A percentile compares a stretch with the other conserved stretches of the same genome.
Evolutionary conservation across 208 protist species (phyloP).

Genomic region (Strigomonas culicis): DNA sequence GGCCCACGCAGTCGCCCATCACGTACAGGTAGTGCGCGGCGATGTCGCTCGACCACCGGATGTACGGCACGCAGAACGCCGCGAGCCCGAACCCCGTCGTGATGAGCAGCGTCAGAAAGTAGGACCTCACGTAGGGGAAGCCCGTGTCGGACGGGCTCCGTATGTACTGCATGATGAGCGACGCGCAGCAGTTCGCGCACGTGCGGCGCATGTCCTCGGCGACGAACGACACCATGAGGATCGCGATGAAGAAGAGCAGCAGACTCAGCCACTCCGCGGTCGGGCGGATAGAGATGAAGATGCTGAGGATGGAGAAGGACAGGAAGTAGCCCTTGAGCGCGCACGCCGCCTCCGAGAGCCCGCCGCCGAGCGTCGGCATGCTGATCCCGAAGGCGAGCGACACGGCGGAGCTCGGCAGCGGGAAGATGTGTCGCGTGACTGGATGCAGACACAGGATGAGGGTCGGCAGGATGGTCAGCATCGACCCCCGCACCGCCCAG

Average conservation of each 20-base stretch:
- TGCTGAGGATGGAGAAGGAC: slow-evolving; percentile 43
- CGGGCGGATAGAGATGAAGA: slow-evolving; percentile 62
- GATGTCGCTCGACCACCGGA: slow-evolving; percentile 81
- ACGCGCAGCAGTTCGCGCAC: slow-evolving; percentile 55
- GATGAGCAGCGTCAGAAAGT: slow-evolving; percentile 73
- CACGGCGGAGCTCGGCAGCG: slow-evolving; percentile 60
- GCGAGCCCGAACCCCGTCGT: slow-evolving; percentile 65
- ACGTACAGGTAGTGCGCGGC: slow-evolving; percentile 63
- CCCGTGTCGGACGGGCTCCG: slow-evolving; percentile 34
- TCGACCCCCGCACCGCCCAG: slow-evolving; percentile 69
- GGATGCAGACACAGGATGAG: slow-evolving; percentile 77
- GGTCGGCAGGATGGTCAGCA: slow-evolving; percentile 71
- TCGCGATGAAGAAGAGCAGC: slow-evolving; percentile 57
- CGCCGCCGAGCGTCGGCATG: slow-evolving; percentile 76
- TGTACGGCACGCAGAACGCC: slow-evolving; percentile 75
- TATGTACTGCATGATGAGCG: slow-evolving; percentile 75
- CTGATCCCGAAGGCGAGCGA: slow-evolving; percentile 84
- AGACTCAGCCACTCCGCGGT: slow-evolving; percentile 57
- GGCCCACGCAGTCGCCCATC: slow-evolving; percentile 71
- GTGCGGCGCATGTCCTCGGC: slow-evolving; percentile 75
- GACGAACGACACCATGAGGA: slow-evolving; percentile 57
- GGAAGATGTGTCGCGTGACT: slow-evolving; percentile 60
- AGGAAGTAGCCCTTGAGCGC: slow-evolving; percentile 72
- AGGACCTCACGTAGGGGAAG: slow-evolving; percentile 61
- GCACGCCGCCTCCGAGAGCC: slow-evolving; percentile 60